Evolutionary conservation across 164 flowering plant species (phyloP).

Genomic region (Chimonanthus salicifolius): DNA sequence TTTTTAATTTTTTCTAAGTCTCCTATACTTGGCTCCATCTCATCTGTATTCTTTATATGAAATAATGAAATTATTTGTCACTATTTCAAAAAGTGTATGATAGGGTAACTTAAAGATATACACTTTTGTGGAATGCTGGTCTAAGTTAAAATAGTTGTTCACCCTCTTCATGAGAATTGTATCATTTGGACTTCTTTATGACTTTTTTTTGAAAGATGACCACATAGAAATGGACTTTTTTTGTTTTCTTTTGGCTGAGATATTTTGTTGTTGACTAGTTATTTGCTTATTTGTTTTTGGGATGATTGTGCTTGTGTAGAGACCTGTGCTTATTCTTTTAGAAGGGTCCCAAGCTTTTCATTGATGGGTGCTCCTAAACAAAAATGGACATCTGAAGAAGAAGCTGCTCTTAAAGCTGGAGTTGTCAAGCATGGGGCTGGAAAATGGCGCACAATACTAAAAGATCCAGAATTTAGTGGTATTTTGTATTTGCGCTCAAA

Average conservation of each 20-base stretch:
- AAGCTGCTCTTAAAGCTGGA: constrained; percentile 88
- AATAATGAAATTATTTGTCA: too few relatives aligned
- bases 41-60: too few relatives aligned
- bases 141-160: not conserved
- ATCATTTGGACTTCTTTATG: too few relatives aligned
- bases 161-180: not conserved
- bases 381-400: constrained; percentile 95
- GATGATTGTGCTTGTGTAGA: not conserved
- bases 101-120: too few relatives aligned
- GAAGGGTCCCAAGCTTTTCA: constrained; percentile 5
- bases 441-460: constrained; percentile 95
- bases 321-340: constrained; percentile 3
- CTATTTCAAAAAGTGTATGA: too few relatives aligned
- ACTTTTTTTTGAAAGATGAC: too few relatives aligned
- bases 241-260: not conserved
- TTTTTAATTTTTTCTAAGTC: too few relatives aligned
- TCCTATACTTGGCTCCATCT: too few relatives aligned
- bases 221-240: too few relatives aligned
- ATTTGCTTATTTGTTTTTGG: not conserved
- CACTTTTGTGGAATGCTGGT: not conserved
- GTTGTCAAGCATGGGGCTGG: constrained; percentile 91
- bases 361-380: constrained; percentile 99
- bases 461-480: constrained; percentile 81
- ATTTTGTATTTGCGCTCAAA: constrained; percentile 77
- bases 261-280: too few relatives aligned